Evolutionary conservation across 2,329 filamentous ascomycete genomes (phyloP), one percentile per base, ranked within the genome.

Genomic region (Dendryphion nanum): DNA sequence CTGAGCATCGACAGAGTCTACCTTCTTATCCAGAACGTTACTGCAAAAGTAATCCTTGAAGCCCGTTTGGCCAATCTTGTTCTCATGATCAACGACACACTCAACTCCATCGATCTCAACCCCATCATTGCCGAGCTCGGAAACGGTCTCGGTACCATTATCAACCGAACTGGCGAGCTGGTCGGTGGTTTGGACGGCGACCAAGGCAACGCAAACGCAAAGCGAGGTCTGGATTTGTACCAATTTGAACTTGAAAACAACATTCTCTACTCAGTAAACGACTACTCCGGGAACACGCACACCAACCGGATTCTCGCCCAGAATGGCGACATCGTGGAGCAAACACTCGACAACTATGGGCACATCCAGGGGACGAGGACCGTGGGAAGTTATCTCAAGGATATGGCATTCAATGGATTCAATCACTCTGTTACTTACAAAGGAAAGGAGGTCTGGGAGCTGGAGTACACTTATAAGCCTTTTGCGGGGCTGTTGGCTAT

Each of bases 41-140:
- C 67, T 19, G 79, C 78, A 19, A 75, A 74, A 53, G 77, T 82
- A 18, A 67, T 75, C 38, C 73, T 82, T 3, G 78, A 82, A 51
- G 79, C 78, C 0, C 69, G 79, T 2, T 67, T 83, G 0, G 73
- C 68, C n/a, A 82, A 82, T 49, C 69, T 83, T 2, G 74, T 82
- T 3, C 51, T 68, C 34, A 82, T 82, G 77, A 71, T 83, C 30
- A 70, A 72, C 52, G 73, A 79, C 48, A 76, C 80, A 3, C 68
- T 83, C 16, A 66, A 71, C 38, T 78, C 75, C 18, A 72, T 82
- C 38, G 79, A 83, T 48, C 64, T 82, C 15, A 82, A 83, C 51
- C 79, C 79, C 20, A 66, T 81, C 41, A 65, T 81, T 26, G 77
- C 75, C 0, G 77, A 76, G 10, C 64, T 81, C 2, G 76, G 77